These are phyloP conservation scores for Beta corolliflora DNA, from an alignment of 179 eudicot species.

Conservation along the genomic window DNA sequence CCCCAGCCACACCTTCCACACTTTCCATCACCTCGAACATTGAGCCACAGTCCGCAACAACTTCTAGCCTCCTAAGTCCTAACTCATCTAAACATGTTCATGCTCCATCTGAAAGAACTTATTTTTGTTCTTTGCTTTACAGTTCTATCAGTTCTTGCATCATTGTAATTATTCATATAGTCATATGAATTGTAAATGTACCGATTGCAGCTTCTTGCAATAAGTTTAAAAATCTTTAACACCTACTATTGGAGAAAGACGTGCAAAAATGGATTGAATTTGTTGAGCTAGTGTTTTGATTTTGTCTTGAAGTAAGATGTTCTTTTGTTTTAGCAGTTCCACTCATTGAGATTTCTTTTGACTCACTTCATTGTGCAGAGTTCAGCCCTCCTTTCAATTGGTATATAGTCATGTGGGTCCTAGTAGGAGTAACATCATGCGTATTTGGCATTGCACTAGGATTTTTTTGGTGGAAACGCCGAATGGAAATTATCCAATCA, in stretches of 20 bases:
- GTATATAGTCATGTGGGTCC: neutral
- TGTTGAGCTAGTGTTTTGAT: neutral
- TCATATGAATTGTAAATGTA: too few species aligned
- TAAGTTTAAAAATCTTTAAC: too few species aligned
- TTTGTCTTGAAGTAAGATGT: neutral
- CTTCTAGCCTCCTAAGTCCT: too few species aligned
- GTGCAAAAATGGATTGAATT: neutral
- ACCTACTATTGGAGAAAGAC: neutral
- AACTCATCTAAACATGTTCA: too few species aligned
- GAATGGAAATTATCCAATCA: neutral
- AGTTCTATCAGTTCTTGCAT: too few species aligned
- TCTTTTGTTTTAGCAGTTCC: neutral
- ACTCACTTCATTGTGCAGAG: constrained; percentile 5
- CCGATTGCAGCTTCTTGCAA: too few species aligned
- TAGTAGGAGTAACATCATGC: neutral
- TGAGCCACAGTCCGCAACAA: too few species aligned
- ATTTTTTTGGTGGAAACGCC: constrained; percentile 14
- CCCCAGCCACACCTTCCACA: too few species aligned
- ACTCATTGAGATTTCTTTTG: neutral
- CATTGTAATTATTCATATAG: too few species aligned
- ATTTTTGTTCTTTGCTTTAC: too few species aligned
- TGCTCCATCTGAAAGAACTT: too few species aligned
- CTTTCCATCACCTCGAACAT: too few species aligned
- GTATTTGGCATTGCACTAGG: neutral
- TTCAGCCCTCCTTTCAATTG: constrained; percentile 15